These are phyloP conservation scores for Haplosporangium sp. DNA, from an alignment of 371 early-diverging fungal species.

Conservation along the genomic window DNA sequence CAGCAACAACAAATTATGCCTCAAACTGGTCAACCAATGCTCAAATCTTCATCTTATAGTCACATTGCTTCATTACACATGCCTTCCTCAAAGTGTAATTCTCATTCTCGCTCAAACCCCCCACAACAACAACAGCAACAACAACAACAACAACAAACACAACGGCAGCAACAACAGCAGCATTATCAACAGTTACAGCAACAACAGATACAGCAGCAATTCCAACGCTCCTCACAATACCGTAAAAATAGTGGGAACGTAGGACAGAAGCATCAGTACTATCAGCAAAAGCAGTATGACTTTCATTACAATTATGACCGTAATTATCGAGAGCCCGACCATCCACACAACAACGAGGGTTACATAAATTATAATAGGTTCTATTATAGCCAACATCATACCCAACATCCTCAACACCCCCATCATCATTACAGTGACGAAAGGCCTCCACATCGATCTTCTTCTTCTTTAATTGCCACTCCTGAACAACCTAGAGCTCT, in stretches of 20 bases:
- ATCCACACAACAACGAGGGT: slow-evolving; percentile 6
- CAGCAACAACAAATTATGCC: slow-evolving; percentile 27
- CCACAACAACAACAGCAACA: slow-evolving; percentile 7
- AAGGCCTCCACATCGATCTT: not conserved
- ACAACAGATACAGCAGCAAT: slow-evolving; percentile 13
- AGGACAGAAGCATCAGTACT: slow-evolving; percentile 36
- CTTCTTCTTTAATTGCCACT: not conserved
- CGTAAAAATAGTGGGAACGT: slow-evolving; percentile 15
- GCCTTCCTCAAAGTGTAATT: not conserved
- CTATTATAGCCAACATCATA: not conserved
- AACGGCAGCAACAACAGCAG: slow-evolving; percentile 13
- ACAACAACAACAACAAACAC: slow-evolving; percentile 14
- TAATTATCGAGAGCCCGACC: not conserved
- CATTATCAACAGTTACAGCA: not conserved
- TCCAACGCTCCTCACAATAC: slow-evolving; percentile 14
- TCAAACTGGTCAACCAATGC: not conserved
- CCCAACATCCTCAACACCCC: not conserved
- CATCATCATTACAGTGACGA: not conserved
- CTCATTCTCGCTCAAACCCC: not conserved
- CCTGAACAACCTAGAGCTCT: not conserved
- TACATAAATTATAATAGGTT: not conserved
- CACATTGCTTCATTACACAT: slow-evolving; percentile 5
- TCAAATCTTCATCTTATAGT: slow-evolving; percentile 4
- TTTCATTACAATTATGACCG: slow-evolving; percentile 8
- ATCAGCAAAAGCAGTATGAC: slow-evolving; percentile 28